Conservation (phyloP, 2,329 filamentous ascomycete genomes). For the Aureobasidium vineae region DNA sequence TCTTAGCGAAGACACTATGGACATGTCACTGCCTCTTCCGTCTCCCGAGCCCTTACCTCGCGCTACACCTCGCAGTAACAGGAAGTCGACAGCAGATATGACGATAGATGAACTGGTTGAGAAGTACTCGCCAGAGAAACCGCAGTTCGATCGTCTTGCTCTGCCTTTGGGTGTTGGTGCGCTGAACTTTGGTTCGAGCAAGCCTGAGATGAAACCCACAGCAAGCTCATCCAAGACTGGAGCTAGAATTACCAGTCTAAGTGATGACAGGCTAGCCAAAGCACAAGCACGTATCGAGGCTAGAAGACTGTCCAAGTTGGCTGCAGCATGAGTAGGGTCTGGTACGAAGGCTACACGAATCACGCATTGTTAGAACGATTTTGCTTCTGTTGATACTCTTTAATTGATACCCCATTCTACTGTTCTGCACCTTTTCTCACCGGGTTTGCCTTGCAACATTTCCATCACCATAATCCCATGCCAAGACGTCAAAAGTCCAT, state of each 20-base stretch:
- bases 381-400: not conserved
- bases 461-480: not conserved
- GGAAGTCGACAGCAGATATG: not conserved
- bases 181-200: constrained; percentile 12
- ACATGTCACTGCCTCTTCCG: constrained; percentile 17
- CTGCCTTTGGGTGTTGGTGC: constrained; percentile 20
- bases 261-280: constrained; percentile 11
- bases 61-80: constrained; percentile 6
- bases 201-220: not conserved
- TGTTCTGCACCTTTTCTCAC: not conserved
- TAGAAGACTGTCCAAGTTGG: constrained; percentile 3
- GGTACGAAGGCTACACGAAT: constrained; percentile 1
- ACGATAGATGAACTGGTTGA: constrained; percentile 25
- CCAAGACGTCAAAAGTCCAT: constrained; percentile 4
- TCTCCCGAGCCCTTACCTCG: constrained; percentile 13
- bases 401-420: constrained; percentile 16
- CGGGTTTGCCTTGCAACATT: not conserved
- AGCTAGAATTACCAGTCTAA: constrained; percentile 10
- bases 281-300: constrained; percentile 22
- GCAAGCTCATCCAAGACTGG: not conserved
- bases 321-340: not conserved
- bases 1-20: constrained; percentile 13
- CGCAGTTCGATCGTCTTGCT: constrained; percentile 25
- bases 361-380: not conserved
- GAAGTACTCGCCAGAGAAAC: constrained; percentile 24